Evolutionary conservation across 1,284 basidiomycete genomes (phyloP).

Genomic region (Apiotrichum sp.): DNA sequence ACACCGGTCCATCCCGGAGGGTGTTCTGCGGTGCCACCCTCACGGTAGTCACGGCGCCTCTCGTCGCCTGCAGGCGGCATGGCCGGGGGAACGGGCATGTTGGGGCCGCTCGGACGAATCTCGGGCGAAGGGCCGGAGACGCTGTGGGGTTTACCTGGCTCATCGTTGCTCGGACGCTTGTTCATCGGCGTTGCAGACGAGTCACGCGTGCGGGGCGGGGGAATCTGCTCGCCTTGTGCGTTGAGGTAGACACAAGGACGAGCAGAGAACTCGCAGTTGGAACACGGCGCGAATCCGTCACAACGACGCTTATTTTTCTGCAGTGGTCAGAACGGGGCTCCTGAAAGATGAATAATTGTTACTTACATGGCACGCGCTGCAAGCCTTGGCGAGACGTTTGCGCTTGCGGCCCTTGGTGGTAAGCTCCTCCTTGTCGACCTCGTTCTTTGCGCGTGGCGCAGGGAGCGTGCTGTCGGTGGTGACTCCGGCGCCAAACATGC

Average conservation of each 20-base stretch:
- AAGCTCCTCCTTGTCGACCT: constrained; percentile 38
- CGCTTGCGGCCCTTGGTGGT: constrained; percentile 46
- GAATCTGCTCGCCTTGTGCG: constrained; percentile 44
- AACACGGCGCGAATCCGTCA: constrained; percentile 51
- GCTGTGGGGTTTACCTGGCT: constrained; percentile 4
- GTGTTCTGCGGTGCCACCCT: background rate
- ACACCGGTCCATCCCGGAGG: background rate
- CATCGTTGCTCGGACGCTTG: constrained; percentile 11
- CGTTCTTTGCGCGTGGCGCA: constrained; percentile 8
- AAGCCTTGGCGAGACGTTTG: constrained; percentile 46
- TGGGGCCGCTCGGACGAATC: constrained; percentile 7
- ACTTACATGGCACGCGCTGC: constrained; percentile 46
- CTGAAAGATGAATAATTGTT: no score
- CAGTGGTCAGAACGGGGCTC: background rate
- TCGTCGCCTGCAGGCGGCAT: constrained; percentile 1
- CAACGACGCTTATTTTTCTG: constrained; percentile 51
- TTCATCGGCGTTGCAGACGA: constrained; percentile 19
- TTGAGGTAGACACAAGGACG: constrained; percentile 48
- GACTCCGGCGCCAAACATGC: constrained; percentile 11
- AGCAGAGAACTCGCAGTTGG: constrained; percentile 51
- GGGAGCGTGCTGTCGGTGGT: background rate
- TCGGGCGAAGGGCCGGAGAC: background rate
- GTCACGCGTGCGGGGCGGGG: constrained; percentile 43
- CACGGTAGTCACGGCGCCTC: constrained; percentile 7
- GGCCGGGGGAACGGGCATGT: background rate